A percentile compares a stretch with the other conserved stretches of the same genome.
phyloP scores from a whole-genome alignment of 495 filamentous ascomycete species.

The Entonaema liquescens region DNA sequence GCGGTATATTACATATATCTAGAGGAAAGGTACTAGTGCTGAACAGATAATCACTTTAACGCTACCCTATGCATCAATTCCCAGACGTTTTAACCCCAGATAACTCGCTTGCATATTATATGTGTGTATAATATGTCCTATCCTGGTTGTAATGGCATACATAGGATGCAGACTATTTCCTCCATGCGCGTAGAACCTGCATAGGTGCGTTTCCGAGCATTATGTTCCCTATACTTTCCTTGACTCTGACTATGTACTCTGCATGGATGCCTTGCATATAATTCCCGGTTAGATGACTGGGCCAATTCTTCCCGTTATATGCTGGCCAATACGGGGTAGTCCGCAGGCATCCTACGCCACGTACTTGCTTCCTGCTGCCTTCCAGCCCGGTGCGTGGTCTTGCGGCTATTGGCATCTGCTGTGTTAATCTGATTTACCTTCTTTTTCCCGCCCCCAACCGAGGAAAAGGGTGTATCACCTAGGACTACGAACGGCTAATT shows the following conservation, averaged over 20 bases:
- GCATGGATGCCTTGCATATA: not conserved
- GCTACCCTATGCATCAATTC: too few relatives aligned
- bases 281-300: not conserved
- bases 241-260: not conserved
- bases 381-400: slow-evolving; percentile 11
- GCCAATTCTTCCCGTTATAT: not conserved
- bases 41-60: too few relatives aligned
- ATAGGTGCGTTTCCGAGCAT: not conserved
- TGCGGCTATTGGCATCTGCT: slow-evolving; percentile 10
- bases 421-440: not conserved
- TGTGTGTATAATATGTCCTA: not conserved
- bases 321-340: not conserved
- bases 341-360: not conserved
- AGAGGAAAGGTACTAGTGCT: not conserved
- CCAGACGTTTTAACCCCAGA: not conserved
- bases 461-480: not conserved
- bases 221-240: not conserved
- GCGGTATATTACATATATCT: not conserved
- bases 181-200: not conserved
- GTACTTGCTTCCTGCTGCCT: not conserved
- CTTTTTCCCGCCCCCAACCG: not conserved
- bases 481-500: slow-evolving; percentile 4
- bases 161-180: not conserved
- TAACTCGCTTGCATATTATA: not conserved
- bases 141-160: not conserved